Conservation (phyloP, 352 stramenopile genomes). For the Phytopythium kandeliae region DNA sequence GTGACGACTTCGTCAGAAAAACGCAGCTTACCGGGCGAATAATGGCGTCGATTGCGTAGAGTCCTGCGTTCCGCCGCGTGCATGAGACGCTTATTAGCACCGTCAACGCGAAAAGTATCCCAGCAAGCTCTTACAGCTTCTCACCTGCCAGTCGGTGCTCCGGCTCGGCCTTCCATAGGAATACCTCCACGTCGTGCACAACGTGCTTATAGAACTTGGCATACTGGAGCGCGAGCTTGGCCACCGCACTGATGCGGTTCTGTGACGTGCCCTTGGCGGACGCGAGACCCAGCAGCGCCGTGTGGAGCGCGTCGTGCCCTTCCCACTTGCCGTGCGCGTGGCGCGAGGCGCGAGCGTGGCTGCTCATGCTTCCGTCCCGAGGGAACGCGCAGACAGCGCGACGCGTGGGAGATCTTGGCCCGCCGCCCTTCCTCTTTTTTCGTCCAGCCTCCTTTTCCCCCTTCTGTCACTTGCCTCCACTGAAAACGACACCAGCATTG, state of each 20-base stretch:
- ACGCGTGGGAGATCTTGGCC: conserved; percentile 1
- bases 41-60: conserved; percentile 83
- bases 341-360: neutral
- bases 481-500: no score
- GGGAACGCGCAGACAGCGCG: no score
- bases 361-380: conserved; percentile 2
- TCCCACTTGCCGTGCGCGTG: conserved; percentile 35
- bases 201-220: conserved; percentile 86
- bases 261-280: conserved; percentile 77
- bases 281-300: conserved; percentile 62
- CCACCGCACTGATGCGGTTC: conserved; percentile 65
- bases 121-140: neutral
- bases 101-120: neutral
- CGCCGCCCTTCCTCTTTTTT: no score
- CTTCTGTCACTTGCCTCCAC: no score
- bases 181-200: conserved; percentile 80
- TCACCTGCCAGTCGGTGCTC: conserved; percentile 74
- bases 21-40: conserved; percentile 55
- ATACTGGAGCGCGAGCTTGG: conserved; percentile 61
- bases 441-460: no score
- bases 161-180: conserved; percentile 79
- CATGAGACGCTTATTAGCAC: neutral
- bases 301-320: conserved; percentile 55
- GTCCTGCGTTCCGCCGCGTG: conserved; percentile 15
- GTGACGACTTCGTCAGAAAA: neutral